These are phyloP conservation scores for Lachnellula arida DNA, from an alignment of 2,329 filamentous ascomycete genomes.

Conservation along the genomic window DNA sequence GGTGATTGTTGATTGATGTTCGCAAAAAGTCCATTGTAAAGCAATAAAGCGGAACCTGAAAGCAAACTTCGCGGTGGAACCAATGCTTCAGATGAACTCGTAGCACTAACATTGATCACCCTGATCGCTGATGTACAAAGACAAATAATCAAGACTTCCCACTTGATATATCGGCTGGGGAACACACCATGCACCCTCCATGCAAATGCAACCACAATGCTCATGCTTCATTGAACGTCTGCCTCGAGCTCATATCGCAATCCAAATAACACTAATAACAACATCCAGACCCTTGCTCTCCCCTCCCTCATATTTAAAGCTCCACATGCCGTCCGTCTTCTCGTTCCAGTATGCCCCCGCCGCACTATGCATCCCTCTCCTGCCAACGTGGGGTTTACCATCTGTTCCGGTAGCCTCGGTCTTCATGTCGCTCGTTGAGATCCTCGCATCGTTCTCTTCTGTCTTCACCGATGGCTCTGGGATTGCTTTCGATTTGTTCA, in stretches of 20 bases:
- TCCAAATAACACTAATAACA: conserved; percentile 73
- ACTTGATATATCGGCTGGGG: background rate
- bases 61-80: no score
- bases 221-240: background rate
- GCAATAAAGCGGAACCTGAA: background rate
- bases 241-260: conserved; percentile 35
- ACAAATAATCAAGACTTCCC: background rate
- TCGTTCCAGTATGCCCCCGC: conserved; percentile 87
- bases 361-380: conserved; percentile 85
- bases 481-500: conserved; percentile 55
- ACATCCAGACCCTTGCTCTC: conserved; percentile 65
- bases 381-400: conserved; percentile 68
- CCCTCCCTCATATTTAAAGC: conserved; percentile 73
- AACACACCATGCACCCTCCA: background rate
- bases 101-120: background rate
- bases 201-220: background rate
- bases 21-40: background rate
- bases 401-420: conserved; percentile 48
- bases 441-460: conserved; percentile 41
- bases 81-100: background rate
- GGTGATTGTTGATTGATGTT: background rate
- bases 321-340: conserved; percentile 87
- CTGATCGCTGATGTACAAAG: background rate
- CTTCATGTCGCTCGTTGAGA: conserved; percentile 49
- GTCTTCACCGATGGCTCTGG: conserved; percentile 33